Percentiles rank a stretch among this genome's conserved stretches.
phyloP scores from a whole-genome alignment of 148 eudicot species.

The Vaccinium macrocarpon region DNA sequence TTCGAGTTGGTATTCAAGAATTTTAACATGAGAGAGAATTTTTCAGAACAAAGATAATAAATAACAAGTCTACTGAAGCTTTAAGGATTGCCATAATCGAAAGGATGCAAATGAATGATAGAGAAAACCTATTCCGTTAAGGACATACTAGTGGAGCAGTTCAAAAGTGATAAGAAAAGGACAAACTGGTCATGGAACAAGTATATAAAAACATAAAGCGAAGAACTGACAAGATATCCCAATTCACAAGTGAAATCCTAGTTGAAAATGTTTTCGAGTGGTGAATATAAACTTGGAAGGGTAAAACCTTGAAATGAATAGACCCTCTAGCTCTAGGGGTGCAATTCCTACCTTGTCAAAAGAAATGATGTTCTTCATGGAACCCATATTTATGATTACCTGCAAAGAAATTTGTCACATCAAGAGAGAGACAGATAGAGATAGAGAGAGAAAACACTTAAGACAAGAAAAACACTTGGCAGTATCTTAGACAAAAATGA shows the following conservation, averaged over 20 bases:
- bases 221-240: conserved; percentile 4
- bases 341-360: conserved; percentile 69
- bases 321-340: not conserved
- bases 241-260: not conserved
- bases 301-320: not conserved
- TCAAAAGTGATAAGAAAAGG: too few relatives aligned
- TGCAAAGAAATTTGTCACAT: conserved; percentile 23
- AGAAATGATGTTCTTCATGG: conserved; percentile 74
- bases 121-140: not conserved
- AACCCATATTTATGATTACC: conserved; percentile 74
- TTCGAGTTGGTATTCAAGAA: not conserved
- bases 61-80: not conserved
- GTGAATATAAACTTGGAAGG: not conserved
- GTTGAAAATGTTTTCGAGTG: not conserved
- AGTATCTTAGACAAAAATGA: not conserved
- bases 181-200: too few relatives aligned
- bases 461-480: not conserved
- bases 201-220: not conserved
- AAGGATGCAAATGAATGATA: not conserved
- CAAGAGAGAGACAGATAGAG: conserved; percentile 7
- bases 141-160: not conserved
- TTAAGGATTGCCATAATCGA: not conserved
- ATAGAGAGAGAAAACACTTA: too few relatives aligned
- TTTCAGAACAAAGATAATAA: not conserved
- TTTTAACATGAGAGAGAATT: not conserved